Percentiles rank a stretch among this genome's conserved stretches.
Evolutionary conservation across 805 yeast species (phyloP).

Genomic region (Schwanniomyces pseudopolymorphus): DNA sequence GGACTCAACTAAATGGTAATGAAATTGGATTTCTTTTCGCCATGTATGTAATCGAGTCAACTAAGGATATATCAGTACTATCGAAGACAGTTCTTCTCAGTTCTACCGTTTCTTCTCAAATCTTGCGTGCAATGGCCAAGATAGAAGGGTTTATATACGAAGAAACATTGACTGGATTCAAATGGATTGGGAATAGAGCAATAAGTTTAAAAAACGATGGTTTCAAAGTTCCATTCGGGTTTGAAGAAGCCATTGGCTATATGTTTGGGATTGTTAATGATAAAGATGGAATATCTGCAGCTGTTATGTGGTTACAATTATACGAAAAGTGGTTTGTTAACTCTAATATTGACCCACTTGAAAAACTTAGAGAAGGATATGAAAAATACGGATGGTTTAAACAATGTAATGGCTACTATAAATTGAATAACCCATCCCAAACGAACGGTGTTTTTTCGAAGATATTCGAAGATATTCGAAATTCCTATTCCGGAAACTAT

Average conservation of each 20-base stretch:
- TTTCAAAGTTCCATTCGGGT: conserved; percentile 78
- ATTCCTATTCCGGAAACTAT: conserved; percentile 21
- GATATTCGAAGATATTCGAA: conserved; percentile 57
- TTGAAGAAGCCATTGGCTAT: conserved; percentile 94
- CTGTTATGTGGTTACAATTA: conserved; percentile 72
- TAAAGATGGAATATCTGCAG: conserved; percentile 89
- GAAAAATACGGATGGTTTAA: conserved; percentile 74
- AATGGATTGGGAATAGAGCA: conserved; percentile 94
- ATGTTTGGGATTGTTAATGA: conserved; percentile 86
- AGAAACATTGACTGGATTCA: conserved; percentile 93
- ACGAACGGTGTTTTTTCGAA: conserved; percentile 53
- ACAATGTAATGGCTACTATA: conserved; percentile 85
- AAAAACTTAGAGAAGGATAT: conserved; percentile 58
- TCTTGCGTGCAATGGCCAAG: conserved; percentile 68
- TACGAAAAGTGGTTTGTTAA: conserved; percentile 50
- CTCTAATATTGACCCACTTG: conserved; percentile 36
- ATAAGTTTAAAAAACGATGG: conserved; percentile 67
- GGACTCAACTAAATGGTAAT: conserved; percentile 88
- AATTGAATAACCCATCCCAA: conserved; percentile 51
- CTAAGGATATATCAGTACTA: conserved; percentile 21
- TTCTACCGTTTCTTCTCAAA: conserved; percentile 91
- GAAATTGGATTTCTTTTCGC: conserved; percentile 89
- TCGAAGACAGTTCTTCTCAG: conserved; percentile 58
- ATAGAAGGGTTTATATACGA: conserved; percentile 57
- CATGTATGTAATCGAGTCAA: conserved; percentile 48